phyloP scores from a whole-genome alignment of 306 rosid species.

The Sphenostylis stenocarpa region DNA sequence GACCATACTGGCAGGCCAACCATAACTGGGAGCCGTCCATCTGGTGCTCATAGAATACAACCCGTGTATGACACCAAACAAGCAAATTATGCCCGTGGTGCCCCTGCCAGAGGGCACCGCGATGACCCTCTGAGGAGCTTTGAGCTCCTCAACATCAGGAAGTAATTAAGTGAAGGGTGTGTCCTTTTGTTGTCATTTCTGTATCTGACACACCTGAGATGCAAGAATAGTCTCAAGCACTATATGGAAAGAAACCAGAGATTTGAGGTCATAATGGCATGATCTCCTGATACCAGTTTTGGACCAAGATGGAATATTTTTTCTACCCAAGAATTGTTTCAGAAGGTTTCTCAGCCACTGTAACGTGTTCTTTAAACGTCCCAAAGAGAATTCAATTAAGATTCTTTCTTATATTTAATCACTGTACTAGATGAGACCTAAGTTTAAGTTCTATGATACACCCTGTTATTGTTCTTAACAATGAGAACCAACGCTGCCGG shows the following conservation, averaged over 20 bases:
- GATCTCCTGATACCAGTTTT: constrained; percentile 26
- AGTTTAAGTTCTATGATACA: constrained; percentile 30
- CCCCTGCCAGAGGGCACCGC: constrained; percentile 56
- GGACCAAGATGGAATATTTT: constrained; percentile 41
- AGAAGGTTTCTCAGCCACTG: constrained; percentile 42
- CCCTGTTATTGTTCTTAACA: constrained; percentile 26
- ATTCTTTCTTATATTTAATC: constrained; percentile 26
- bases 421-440: constrained; percentile 25
- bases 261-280: constrained; percentile 31
- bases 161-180: constrained; percentile 54
- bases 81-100: constrained; percentile 45
- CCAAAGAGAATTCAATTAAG: constrained; percentile 34
- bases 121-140: constrained; percentile 89
- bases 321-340: constrained; percentile 20
- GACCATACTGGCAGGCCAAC: constrained; percentile 60
- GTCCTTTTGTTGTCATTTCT: constrained; percentile 7
- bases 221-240: constrained; percentile 29
- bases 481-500: constrained; percentile 33
- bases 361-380: constrained; percentile 40
- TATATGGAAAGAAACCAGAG: constrained; percentile 15
- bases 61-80: constrained; percentile 55
- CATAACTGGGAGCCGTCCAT: constrained; percentile 53
- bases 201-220: constrained; percentile 28
- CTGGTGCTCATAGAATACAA: constrained; percentile 59
- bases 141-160: constrained; percentile 81